Conservation (phyloP, 2,329 filamentous ascomycete species). For the Clonostachys byssicola region DNA sequence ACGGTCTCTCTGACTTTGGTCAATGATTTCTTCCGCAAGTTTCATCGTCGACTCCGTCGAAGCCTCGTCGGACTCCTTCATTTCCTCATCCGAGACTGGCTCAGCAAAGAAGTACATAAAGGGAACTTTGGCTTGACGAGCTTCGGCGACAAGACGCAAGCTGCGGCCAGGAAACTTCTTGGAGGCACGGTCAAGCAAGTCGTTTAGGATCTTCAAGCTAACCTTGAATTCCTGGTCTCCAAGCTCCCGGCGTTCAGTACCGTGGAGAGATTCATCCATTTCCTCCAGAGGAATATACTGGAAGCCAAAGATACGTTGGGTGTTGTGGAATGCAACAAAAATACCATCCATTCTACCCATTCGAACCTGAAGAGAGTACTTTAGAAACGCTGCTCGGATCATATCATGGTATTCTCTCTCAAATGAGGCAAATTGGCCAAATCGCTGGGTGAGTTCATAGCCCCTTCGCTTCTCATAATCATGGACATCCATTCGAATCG, state of each 20-base stretch:
- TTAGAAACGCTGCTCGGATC: constrained; percentile 90
- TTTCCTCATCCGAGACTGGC: constrained; percentile 70
- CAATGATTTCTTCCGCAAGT: not conserved
- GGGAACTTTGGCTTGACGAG: constrained; percentile 52
- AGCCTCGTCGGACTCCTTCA: constrained; percentile 33
- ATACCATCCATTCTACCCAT: constrained; percentile 99
- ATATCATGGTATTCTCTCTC: constrained; percentile 97
- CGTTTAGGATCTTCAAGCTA: constrained; percentile 75
- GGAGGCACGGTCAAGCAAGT: constrained; percentile 72
- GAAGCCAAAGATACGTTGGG: constrained; percentile 92
- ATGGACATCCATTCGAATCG: constrained; percentile 80
- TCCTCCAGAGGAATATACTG: constrained; percentile 86
- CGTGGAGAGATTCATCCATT: constrained; percentile 89
- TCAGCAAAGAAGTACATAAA: constrained; percentile 90
- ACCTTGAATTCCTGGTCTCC: constrained; percentile 84
- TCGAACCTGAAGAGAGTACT: constrained; percentile 93
- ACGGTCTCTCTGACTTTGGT: not conserved
- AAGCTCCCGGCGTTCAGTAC: constrained; percentile 58
- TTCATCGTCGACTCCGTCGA: not conserved
- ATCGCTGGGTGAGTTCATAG: constrained; percentile 77
- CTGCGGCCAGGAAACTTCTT: constrained; percentile 71
- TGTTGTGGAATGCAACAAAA: constrained; percentile 95
- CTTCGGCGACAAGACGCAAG: constrained; percentile 78
- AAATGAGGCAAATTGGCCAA: constrained; percentile 83
- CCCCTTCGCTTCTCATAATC: constrained; percentile 72